Evolutionary conservation across 805 yeast genomes (phyloP).

Genomic region (Ascoidea rubescens): DNA sequence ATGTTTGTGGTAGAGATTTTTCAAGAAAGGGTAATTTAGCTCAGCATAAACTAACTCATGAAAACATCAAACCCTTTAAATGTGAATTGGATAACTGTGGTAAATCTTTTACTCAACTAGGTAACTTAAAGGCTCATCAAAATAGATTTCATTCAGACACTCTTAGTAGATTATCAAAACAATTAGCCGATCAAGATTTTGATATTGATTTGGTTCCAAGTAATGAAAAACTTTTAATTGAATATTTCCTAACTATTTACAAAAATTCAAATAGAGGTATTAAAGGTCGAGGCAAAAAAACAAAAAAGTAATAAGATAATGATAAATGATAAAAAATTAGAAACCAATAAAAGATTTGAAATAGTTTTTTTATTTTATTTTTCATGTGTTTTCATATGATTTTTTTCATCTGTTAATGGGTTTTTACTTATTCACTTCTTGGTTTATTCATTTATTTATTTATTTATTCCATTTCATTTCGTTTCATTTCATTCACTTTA

Average conservation of each 20-base stretch:
- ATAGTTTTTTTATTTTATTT: too few relatives aligned
- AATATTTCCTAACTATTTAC: constrained; percentile 70
- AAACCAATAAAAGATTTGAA: too few relatives aligned
- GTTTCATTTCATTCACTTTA: too few relatives aligned
- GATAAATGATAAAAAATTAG: too few relatives aligned
- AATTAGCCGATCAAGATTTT: constrained; percentile 48
- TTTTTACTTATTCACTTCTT: too few relatives aligned
- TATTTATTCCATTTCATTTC: too few relatives aligned
- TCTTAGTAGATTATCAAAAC: constrained; percentile 49
- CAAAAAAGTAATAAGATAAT: too few relatives aligned
- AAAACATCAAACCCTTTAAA: constrained; percentile 59
- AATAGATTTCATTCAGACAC: constrained; percentile 75
- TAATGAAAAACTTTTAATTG: constrained; percentile 54
- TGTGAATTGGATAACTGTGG: constrained; percentile 75
- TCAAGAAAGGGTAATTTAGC: constrained; percentile 87
- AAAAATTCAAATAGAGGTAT: constrained; percentile 86
- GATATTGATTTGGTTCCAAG: constrained; percentile 33
- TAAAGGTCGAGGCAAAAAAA: constrained; percentile 69
- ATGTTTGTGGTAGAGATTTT: constrained; percentile 40
- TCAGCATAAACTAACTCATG: constrained; percentile 77
- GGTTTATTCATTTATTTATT: too few relatives aligned
- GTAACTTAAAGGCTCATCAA: constrained; percentile 89
- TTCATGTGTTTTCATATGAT: too few relatives aligned
- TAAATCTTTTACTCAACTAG: constrained; percentile 81
- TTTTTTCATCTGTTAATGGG: too few relatives aligned